Evolutionary conservation across 1,284 basidiomycete genomes (phyloP).

Genomic region (Cryptococcus hybrid): DNA sequence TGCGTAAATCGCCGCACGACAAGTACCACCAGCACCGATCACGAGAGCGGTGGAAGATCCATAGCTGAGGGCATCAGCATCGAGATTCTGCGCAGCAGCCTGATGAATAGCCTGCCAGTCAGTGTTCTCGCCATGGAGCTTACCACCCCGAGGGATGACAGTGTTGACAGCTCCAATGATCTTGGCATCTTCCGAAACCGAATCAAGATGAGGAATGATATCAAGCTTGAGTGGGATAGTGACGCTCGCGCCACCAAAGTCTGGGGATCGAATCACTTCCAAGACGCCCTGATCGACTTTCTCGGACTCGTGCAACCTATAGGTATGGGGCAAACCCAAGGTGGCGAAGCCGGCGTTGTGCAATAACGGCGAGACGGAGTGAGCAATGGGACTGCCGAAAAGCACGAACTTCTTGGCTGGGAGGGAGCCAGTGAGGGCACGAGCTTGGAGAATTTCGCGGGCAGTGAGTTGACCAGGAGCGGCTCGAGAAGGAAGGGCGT

Average conservation of each 20-base stretch:
- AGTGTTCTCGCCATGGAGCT: constrained; percentile 83
- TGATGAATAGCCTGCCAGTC: constrained; percentile 84
- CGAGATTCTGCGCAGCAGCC: constrained; percentile 51
- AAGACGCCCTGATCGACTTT: constrained; percentile 66
- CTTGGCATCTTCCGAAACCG: constrained; percentile 72
- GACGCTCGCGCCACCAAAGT: constrained; percentile 93
- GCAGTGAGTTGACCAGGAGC: constrained; percentile 93
- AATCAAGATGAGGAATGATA: constrained; percentile 74
- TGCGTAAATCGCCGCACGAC: constrained; percentile 88
- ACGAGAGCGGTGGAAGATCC: constrained; percentile 63
- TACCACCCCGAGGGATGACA: constrained; percentile 60
- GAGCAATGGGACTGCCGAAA: constrained; percentile 82
- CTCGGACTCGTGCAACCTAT: constrained; percentile 72
- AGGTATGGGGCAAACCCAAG: constrained; percentile 79
- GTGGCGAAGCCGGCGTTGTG: constrained; percentile 85
- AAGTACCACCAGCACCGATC: constrained; percentile 89
- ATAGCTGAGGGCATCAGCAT: constrained; percentile 24
- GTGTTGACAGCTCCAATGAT: constrained; percentile 92
- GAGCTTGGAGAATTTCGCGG: constrained; percentile 74
- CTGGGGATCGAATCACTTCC: constrained; percentile 61
- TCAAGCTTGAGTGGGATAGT: constrained; percentile 93
- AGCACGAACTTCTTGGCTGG: constrained; percentile 74
- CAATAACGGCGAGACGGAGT: constrained; percentile 87
- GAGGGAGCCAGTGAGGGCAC: constrained; percentile 76
- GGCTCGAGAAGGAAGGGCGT: constrained; percentile 73